phyloP scores from a whole-genome alignment of 108 stramenopile genomes.

The Skeletonema menzelii region DNA sequence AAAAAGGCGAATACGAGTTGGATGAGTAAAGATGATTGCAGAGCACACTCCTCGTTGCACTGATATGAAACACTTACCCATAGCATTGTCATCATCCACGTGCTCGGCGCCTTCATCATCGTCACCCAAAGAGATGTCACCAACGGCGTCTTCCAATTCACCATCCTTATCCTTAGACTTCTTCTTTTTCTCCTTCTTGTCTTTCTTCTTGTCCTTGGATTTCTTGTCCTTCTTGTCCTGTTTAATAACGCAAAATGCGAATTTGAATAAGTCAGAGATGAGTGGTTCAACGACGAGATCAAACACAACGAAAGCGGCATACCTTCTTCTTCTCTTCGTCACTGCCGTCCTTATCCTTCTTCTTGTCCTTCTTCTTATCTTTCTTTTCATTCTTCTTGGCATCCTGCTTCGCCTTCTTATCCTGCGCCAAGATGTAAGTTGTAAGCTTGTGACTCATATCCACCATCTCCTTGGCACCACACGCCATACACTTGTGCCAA shows the following conservation, averaged over 20 bases:
- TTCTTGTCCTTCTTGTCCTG: conserved; percentile 80
- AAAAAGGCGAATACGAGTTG: neutral
- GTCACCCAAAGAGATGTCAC: conserved; percentile 44
- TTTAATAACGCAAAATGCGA: neutral
- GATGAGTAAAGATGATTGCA: neutral
- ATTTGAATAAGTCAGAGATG: neutral
- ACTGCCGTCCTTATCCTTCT: conserved; percentile 43
- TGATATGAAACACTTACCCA: conserved; percentile 51
- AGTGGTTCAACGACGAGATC: neutral
- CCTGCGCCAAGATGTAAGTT: conserved; percentile 88
- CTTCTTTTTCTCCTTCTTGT: conserved; percentile 51
- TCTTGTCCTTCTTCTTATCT: conserved; percentile 55
- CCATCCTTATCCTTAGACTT: conserved; percentile 60
- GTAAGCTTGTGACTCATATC: conserved; percentile 98
- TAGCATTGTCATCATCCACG: conserved; percentile 81
- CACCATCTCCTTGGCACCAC: conserved; percentile 96
- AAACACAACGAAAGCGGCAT: neutral
- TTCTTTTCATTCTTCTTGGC: conserved; percentile 64
- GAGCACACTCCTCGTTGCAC: neutral
- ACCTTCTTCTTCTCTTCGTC: conserved; percentile 71
- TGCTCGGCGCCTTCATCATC: conserved; percentile 35
- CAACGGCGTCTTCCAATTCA: conserved; percentile 61
- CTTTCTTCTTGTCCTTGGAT: conserved; percentile 62
- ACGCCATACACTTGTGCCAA: conserved; percentile 95
- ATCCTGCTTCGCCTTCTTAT: conserved; percentile 88